Conservation (phyloP, 1,284 basidiomycete genomes). For the Coniferiporia weirii region DNA sequence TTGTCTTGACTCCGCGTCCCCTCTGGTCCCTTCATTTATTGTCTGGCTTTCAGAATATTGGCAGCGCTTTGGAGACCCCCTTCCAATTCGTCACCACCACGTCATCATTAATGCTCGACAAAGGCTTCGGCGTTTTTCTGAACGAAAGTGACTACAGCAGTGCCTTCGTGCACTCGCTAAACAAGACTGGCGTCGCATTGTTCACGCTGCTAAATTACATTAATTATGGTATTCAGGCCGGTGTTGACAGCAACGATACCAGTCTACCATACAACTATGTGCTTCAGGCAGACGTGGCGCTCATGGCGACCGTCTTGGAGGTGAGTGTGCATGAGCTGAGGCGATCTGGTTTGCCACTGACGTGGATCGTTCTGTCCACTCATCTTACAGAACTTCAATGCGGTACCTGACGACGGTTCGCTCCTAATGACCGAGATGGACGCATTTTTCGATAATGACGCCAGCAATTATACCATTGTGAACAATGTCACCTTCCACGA, state of each 20-base stretch:
- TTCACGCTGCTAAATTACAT: not conserved
- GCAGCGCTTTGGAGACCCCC: slow-evolving; percentile 4
- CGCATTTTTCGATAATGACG: slow-evolving; percentile 8
- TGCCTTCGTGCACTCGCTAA: not conserved
- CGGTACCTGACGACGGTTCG: slow-evolving; percentile 8
- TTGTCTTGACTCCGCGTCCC: not conserved
- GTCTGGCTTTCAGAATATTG: slow-evolving; percentile 5
- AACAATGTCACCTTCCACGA: slow-evolving; percentile 7
- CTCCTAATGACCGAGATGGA: slow-evolving; percentile 6
- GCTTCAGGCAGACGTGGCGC: slow-evolving; percentile 4
- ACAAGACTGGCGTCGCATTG: slow-evolving; percentile 12
- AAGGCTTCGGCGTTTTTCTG: not conserved
- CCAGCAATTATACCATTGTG: slow-evolving; percentile 1
- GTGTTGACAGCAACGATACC: not conserved
- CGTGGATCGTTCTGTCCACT: too few species aligned
- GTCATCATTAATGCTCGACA: not conserved
- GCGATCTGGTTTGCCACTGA: not conserved
- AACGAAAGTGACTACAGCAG: slow-evolving; percentile 1
- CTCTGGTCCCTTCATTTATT: not conserved
- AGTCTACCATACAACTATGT: not conserved
- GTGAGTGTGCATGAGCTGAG: not conserved
- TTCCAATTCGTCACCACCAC: slow-evolving; percentile 7
- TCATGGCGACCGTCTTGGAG: slow-evolving; percentile 11
- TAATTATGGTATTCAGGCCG: slow-evolving; percentile 5
- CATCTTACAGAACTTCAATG: slow-evolving; percentile 13